Conservation (phyloP, 805 yeast species). For the Candida ascalaphidarum region DNA sequence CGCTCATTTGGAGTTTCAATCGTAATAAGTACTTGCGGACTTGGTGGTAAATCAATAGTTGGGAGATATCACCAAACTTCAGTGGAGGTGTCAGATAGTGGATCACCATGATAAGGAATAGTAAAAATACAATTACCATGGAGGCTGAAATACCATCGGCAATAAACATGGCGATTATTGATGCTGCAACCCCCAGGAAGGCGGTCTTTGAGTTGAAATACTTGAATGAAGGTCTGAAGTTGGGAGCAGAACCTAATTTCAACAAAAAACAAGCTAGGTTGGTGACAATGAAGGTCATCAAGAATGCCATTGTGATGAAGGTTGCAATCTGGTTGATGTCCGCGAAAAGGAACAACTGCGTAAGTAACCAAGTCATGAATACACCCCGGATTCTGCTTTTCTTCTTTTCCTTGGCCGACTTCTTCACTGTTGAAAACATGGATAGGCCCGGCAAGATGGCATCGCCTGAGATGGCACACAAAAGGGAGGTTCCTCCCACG, state of each 20-base stretch:
- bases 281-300: conserved; percentile 92
- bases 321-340: conserved; percentile 93
- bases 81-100: conserved; percentile 92
- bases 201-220: conserved; percentile 84
- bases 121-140: conserved; percentile 56
- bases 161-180: conserved; percentile 82
- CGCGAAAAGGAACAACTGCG: conserved; percentile 80
- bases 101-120: conserved; percentile 63
- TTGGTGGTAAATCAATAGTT: conserved; percentile 89
- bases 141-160: conserved; percentile 91
- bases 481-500: conserved; percentile 87
- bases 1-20: conserved; percentile 77
- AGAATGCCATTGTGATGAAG: conserved; percentile 92
- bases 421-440: conserved; percentile 34
- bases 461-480: conserved; percentile 89
- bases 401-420: conserved; percentile 31
- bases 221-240: conserved; percentile 90
- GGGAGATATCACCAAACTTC: conserved; percentile 98
- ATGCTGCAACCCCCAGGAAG: conserved; percentile 57
- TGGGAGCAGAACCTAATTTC: conserved; percentile 91
- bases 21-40: conserved; percentile 84
- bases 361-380: conserved; percentile 67
- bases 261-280: conserved; percentile 88
- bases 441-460: conserved; percentile 74
- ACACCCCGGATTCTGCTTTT: conserved; percentile 63